Percentiles rank a stretch among this genome's conserved stretches.
These are phyloP conservation scores for Abrus pulchellus DNA, from an alignment of 306 rosid genomes.

Conservation along the genomic window DNA sequence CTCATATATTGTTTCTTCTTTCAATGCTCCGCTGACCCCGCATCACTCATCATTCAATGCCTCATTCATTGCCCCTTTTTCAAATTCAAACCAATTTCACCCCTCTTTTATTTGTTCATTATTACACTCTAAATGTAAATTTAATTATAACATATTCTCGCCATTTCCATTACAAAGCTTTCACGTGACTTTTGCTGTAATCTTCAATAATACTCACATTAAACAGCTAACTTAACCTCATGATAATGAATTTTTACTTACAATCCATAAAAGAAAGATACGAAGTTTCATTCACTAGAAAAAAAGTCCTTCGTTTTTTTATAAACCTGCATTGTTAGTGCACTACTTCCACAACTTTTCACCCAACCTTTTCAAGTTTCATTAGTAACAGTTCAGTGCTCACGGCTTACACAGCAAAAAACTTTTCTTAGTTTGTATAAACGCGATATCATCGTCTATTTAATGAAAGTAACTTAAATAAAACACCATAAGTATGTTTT, in stretches of 20 bases:
- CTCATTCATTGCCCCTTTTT: slow-evolving; percentile 51
- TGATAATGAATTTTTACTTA: slow-evolving; percentile 36
- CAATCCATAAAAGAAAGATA: slow-evolving; percentile 31
- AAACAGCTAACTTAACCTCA: neutral
- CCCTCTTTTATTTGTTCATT: neutral
- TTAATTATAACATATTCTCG: too few species aligned
- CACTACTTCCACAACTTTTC: neutral
- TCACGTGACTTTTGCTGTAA: slow-evolving; percentile 18
- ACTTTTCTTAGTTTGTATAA: too few species aligned
- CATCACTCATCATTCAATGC: slow-evolving; percentile 65
- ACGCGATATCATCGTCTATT: too few species aligned
- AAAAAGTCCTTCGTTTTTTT: neutral
- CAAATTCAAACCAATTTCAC: slow-evolving; percentile 53
- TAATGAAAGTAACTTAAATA: too few species aligned
- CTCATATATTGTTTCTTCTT: slow-evolving; percentile 33
- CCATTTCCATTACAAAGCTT: neutral
- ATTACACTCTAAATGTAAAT: too few species aligned
- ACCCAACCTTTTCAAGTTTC: neutral
- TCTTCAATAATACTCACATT: slow-evolving; percentile 15
- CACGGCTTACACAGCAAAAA: too few species aligned
- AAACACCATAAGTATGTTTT: too few species aligned
- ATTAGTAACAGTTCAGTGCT: too few species aligned
- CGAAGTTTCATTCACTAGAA: slow-evolving; percentile 7
- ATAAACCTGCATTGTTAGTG: neutral
- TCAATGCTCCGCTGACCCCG: slow-evolving; percentile 63